Evolutionary conservation across 2,329 filamentous ascomycete species (phyloP).

Genomic region (Fusarium praegraminearum): DNA sequence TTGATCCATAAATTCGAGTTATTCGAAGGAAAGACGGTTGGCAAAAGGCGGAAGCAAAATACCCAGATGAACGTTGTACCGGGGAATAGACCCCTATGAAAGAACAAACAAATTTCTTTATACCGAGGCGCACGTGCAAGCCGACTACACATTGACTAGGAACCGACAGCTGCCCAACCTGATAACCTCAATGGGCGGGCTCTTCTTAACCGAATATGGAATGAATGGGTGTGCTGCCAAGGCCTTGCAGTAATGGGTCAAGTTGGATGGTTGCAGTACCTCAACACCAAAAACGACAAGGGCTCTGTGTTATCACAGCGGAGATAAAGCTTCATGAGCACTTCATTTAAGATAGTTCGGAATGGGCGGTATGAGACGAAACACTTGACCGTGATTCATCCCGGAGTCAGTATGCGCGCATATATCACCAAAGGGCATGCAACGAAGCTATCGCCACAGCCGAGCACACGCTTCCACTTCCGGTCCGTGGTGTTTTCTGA

Average conservation of each 20-base stretch:
- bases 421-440: not conserved
- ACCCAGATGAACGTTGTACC: slow-evolving; percentile 26
- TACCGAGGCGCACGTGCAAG: not conserved
- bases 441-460: slow-evolving; percentile 40
- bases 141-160: not conserved
- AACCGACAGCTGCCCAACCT: not conserved
- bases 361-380: slow-evolving; percentile 2
- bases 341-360: no score
- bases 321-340: not conserved
- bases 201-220: slow-evolving; percentile 5
- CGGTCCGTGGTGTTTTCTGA: slow-evolving; percentile 38
- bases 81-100: not conserved
- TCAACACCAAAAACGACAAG: slow-evolving; percentile 21
- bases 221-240: slow-evolving; percentile 7
- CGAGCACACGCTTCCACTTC: slow-evolving; percentile 14
- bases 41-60: slow-evolving; percentile 33
- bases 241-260: slow-evolving; percentile 3
- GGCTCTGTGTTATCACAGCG: not conserved
- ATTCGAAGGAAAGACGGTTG: slow-evolving; percentile 9
- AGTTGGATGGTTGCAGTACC: not conserved
- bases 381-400: not conserved
- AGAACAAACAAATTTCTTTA: slow-evolving; percentile 8
- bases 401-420: not conserved
- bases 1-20: slow-evolving; percentile 33
- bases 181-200: not conserved